Evolutionary conservation across 176 grass and related monocot genomes (phyloP).

Genomic region (Aegilops speltoides): DNA sequence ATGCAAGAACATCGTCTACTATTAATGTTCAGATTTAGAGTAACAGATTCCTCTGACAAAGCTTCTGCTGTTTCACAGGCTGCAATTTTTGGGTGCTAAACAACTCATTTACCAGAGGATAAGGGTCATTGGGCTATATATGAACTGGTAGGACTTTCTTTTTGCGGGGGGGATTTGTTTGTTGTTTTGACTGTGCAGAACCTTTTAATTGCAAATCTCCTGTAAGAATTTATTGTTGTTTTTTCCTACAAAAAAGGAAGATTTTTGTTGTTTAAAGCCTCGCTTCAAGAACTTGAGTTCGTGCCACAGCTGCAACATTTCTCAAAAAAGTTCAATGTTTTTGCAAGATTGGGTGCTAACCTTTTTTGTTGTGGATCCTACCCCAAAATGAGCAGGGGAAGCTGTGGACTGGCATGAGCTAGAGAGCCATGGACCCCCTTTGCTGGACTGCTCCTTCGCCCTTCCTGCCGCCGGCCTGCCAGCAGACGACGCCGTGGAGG

Average conservation of each 20-base stretch:
- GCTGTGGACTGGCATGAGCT: slow-evolving; percentile 24
- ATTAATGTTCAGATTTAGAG: slow-evolving; percentile 10
- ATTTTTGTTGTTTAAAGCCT: too few species aligned
- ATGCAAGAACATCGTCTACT: background rate
- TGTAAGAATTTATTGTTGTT: too few species aligned
- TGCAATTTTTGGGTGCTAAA: background rate
- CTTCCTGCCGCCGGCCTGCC: background rate
- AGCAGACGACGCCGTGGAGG: slow-evolving; percentile 10
- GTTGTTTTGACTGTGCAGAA: too few species aligned
- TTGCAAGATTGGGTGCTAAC: background rate
- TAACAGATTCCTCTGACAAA: slow-evolving; percentile 10
- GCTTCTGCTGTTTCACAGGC: background rate
- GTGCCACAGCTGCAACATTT: too few species aligned
- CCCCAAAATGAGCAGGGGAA: slow-evolving; percentile 23
- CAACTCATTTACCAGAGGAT: background rate
- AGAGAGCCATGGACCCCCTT: slow-evolving; percentile 44
- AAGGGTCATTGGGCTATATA: background rate
- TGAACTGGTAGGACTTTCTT: background rate
- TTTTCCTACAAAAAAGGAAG: too few species aligned
- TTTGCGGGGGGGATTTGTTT: too few species aligned
- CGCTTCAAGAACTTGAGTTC: too few species aligned
- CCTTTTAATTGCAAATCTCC: too few species aligned
- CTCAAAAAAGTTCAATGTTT: background rate
- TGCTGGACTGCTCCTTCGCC: slow-evolving; percentile 45
- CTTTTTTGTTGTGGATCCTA: background rate